Evolutionary conservation across 179 eudicot species (phyloP), one percentile per base, ranked within the genome.

Genomic region (Vitellaria paradoxa): DNA sequence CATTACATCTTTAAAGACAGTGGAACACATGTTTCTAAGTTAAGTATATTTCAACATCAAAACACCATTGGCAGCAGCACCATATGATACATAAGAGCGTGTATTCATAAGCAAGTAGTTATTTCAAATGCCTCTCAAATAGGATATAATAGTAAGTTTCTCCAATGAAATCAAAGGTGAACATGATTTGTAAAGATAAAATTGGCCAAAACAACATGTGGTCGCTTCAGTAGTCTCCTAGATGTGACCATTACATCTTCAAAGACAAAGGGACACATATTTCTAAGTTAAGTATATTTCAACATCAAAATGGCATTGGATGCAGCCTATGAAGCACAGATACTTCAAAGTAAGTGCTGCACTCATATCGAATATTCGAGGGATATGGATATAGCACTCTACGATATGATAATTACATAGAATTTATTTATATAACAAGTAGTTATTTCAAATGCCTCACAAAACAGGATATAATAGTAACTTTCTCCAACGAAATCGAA

Each of bases 51-150:
- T 75, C 4, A 3, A 9, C 56, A 49, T 15, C 3, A 4, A 8
- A 75, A 46, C 23, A 60, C 69, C 42, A 47, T 74, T 74, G 77
- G 57, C 47, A 23, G 60, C 70, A 11, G 57, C 56, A 52, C 17
- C 5, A 63, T 9, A 0, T 37, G 45, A 75, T 73, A 4, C 50
- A 56, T 37, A 18, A 18, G 37, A 26, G 2, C 17, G 8, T 12
- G 26, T 11, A 4, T 9, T 30, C 17, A 15, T 14, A 11, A 56
- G 12, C 37, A 14, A 17, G 7, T 52, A 14, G 7, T n/a, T 18
- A 13, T 49, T 45, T 21, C 56, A 23, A 74, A 61, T 14, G 56
- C 56, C 18, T 67, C 17, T 67, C 9, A 46, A 67, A 7, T 9
- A 46, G 14, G 50, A 45, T 67, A 67, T 17, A 40, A 45, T 1